Conservation (phyloP, 1,284 basidiomycete genomes). For the Laetiporus sulphureus region DNA sequence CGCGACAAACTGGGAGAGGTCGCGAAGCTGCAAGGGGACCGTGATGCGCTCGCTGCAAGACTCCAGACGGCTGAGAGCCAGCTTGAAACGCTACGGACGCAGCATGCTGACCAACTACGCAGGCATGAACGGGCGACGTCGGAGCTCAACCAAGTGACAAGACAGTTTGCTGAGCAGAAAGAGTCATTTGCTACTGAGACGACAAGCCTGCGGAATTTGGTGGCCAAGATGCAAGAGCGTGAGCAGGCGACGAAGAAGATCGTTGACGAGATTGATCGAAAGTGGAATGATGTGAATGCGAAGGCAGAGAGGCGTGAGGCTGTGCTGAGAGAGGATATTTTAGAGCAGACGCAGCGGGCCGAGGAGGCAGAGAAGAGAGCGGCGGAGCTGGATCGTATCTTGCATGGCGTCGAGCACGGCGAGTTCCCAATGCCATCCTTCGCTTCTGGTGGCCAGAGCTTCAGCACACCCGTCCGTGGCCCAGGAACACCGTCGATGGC, state of each 20-base stretch:
- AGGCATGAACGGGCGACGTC: conserved; percentile 67
- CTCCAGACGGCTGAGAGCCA: conserved; percentile 56
- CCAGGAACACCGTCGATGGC: conserved; percentile 33
- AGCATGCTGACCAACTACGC: conserved; percentile 58
- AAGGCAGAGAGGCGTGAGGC: conserved; percentile 63
- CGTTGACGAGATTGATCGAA: conserved; percentile 70
- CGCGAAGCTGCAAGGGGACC: conserved; percentile 62
- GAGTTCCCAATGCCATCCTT: conserved; percentile 56
- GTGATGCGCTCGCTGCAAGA: conserved; percentile 63
- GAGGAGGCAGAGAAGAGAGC: conserved; percentile 57
- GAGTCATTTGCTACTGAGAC: conserved; percentile 73
- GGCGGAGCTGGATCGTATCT: conserved; percentile 54
- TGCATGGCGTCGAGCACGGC: conserved; percentile 60
- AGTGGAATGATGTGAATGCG: conserved; percentile 69
- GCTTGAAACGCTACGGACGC: conserved; percentile 62
- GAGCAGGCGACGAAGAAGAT: conserved; percentile 75
- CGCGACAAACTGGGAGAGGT: conserved; percentile 70
- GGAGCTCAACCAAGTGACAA: conserved; percentile 64
- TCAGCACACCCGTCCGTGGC: conserved; percentile 31
- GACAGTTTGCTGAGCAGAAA: conserved; percentile 74
- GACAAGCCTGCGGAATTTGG: conserved; percentile 61
- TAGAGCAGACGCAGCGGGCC: conserved; percentile 52
- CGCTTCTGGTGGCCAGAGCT: conserved; percentile 18
- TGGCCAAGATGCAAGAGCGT: conserved; percentile 76
- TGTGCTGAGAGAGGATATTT: conserved; percentile 57